Evolutionary conservation across 208 protist species (phyloP).

Genomic region (Trypanosoma scelopori): DNA sequence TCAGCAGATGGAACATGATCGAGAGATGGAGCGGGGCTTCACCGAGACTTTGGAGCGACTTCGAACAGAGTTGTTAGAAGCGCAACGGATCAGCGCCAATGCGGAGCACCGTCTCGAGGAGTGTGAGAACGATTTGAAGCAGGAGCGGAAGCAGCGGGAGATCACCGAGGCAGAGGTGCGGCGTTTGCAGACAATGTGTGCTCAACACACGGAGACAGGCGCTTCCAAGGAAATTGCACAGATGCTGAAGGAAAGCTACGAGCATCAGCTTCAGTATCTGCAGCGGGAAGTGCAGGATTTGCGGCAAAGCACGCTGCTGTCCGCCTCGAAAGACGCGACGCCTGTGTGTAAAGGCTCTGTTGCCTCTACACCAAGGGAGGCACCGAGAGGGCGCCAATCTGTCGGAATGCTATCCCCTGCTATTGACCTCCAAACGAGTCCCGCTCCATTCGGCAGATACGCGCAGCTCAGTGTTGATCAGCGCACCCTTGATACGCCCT

Average conservation of each 20-base stretch:
- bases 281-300: conserved; percentile 29
- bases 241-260: conserved; percentile 26
- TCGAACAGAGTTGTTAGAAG: conserved; percentile 23
- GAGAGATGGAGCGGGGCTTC: conserved; percentile 2
- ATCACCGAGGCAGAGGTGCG: conserved; percentile 22
- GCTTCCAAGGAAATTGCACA: conserved; percentile 23
- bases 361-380: conserved; percentile 9
- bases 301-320: neutral
- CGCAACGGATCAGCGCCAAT: conserved; percentile 23
- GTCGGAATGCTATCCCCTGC: conserved; percentile 16
- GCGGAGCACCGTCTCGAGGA: conserved; percentile 34
- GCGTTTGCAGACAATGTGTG: conserved; percentile 5
- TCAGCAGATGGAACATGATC: conserved; percentile 7
- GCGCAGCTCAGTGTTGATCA: neutral
- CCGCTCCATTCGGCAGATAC: conserved; percentile 10
- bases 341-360: neutral
- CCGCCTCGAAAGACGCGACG: conserved; percentile 9
- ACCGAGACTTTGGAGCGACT: conserved; percentile 17
- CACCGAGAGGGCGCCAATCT: neutral
- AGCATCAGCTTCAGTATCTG: conserved; percentile 15
- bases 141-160: conserved; percentile 36
- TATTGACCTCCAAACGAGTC: conserved; percentile 2
- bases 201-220: conserved; percentile 1
- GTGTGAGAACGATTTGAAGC: conserved; percentile 31
- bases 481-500: neutral